Percentiles rank a stretch among this genome's conserved stretches.
Conservation (phyloP, 192 early-diverging fungal species). For the Spinellus fusiger region DNA sequence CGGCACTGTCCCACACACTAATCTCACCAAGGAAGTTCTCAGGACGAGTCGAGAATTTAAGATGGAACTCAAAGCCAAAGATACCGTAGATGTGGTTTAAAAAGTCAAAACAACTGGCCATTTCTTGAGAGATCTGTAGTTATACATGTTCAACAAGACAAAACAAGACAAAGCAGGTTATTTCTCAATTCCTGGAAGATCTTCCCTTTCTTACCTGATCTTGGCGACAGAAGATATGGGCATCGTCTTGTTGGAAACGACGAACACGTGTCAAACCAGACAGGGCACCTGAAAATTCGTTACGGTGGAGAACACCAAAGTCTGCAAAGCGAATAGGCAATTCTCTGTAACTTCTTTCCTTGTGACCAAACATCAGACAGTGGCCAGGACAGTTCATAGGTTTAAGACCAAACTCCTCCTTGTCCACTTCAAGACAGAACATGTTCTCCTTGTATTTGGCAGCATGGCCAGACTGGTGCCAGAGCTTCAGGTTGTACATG, state of each 20-base stretch:
- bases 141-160: background rate
- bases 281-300: slow-evolving; percentile 90
- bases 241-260: slow-evolving; percentile 99
- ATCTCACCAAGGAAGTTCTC: slow-evolving; percentile 92
- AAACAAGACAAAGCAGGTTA: background rate
- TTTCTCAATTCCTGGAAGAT: slow-evolving; percentile 10
- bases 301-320: slow-evolving; percentile 97
- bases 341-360: slow-evolving; percentile 94
- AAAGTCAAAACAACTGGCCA: slow-evolving; percentile 81
- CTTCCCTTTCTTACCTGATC: slow-evolving; percentile 54
- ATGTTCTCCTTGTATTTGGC: slow-evolving; percentile 96
- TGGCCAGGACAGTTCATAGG: slow-evolving; percentile 99
- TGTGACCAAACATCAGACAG: slow-evolving; percentile 91
- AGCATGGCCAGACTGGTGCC: slow-evolving; percentile 95
- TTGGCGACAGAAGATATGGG: slow-evolving; percentile 93
- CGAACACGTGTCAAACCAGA: slow-evolving; percentile 94
- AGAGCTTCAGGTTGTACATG: slow-evolving; percentile 97
- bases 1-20: slow-evolving; percentile 88
- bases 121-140: slow-evolving; percentile 67
- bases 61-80: slow-evolving; percentile 90
- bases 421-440: slow-evolving; percentile 93
- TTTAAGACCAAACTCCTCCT: slow-evolving; percentile 96
- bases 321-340: slow-evolving; percentile 93
- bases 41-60: slow-evolving; percentile 93
- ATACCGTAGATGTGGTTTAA: slow-evolving; percentile 85